Conservation (phyloP, 805 yeast genomes). For the Starmerella apis region DNA sequence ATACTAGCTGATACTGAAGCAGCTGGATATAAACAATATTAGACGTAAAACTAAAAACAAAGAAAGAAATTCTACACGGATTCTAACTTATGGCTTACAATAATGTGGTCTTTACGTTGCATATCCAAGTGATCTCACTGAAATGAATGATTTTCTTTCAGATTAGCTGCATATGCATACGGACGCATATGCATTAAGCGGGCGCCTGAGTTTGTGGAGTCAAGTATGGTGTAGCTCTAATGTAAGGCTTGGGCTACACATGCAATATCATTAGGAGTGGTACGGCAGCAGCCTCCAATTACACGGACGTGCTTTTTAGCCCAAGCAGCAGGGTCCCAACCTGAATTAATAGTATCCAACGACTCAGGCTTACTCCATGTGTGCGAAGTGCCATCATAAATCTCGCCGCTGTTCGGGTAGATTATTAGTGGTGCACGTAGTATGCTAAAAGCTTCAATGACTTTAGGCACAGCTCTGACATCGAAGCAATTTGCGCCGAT, state of each 20-base stretch:
- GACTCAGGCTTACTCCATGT: slow-evolving; percentile 32
- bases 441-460: slow-evolving; percentile 33
- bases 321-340: slow-evolving; percentile 40
- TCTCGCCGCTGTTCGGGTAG: slow-evolving; percentile 71
- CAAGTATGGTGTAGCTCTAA: no score
- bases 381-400: slow-evolving; percentile 42
- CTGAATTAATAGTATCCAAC: slow-evolving; percentile 3
- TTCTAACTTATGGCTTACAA: no score
- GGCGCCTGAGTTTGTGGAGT: background rate
- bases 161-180: background rate
- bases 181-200: background rate
- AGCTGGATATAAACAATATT: no score
- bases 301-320: slow-evolving; percentile 36
- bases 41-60: no score
- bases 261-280: slow-evolving; percentile 43
- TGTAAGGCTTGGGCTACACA: background rate
- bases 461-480: slow-evolving; percentile 34
- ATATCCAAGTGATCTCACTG: background rate
- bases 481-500: slow-evolving; percentile 65
- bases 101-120: no score
- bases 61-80: no score
- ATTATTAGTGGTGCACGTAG: slow-evolving; percentile 38
- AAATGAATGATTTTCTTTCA: no score
- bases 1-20: no score
- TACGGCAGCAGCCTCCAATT: slow-evolving; percentile 70